phyloP scores from a whole-genome alignment of 2,329 filamentous ascomycete species.

The Verticillium zaregamsianum region DNA sequence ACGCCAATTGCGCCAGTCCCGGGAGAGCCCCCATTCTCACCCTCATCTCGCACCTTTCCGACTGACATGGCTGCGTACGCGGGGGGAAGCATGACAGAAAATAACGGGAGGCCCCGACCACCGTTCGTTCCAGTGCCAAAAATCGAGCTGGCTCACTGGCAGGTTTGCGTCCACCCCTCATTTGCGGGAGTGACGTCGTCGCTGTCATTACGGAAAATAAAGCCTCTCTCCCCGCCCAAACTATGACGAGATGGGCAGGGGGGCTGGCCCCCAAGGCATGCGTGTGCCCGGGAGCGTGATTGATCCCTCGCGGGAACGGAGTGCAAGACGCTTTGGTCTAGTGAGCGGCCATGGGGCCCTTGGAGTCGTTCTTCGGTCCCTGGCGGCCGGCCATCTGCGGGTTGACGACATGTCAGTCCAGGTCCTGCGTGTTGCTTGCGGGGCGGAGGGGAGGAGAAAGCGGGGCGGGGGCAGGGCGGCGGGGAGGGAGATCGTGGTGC shows the following conservation, averaged over 20 bases:
- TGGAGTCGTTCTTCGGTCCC: constrained; percentile 50
- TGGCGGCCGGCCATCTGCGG: constrained; percentile 47
- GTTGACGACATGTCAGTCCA: not conserved
- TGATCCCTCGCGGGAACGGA: not conserved
- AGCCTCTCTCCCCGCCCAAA: not conserved
- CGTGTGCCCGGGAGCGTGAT: not conserved
- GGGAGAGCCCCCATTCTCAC: not conserved
- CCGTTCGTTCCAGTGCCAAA: not conserved
- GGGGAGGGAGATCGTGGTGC: not conserved
- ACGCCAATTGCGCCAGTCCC: not conserved
- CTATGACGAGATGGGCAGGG: not conserved
- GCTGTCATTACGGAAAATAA: not conserved
- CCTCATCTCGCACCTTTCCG: not conserved
- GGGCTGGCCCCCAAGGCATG: not conserved
- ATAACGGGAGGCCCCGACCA: not conserved
- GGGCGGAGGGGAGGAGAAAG: not conserved
- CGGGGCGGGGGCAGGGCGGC: not conserved
- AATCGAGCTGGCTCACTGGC: not conserved
- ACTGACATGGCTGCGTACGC: not conserved
- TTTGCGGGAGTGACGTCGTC: not conserved
- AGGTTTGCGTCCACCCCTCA: not conserved
- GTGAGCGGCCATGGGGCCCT: constrained; percentile 37
- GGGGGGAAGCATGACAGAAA: not conserved
- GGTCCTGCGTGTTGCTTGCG: not conserved
- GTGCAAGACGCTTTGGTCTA: constrained; percentile 18